Conservation (phyloP, 2,329 filamentous ascomycete species). For the Pseudogymnoascus sp. region DNA sequence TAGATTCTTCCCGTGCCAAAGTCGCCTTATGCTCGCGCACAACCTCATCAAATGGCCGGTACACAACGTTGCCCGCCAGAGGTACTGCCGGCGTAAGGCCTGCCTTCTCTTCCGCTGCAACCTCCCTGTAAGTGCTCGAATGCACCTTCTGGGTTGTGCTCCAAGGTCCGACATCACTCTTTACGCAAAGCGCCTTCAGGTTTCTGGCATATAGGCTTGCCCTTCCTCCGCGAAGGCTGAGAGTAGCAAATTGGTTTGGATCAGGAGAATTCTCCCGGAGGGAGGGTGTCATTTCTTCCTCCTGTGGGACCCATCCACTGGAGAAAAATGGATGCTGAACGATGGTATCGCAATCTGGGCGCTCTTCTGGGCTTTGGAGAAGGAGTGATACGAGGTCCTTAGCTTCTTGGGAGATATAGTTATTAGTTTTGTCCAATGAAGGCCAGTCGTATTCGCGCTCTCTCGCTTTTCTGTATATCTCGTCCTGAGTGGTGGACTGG, state of each 20-base stretch:
- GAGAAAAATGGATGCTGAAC: slow-evolving; percentile 75
- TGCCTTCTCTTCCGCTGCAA: slow-evolving; percentile 59
- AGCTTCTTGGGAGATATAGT: slow-evolving; percentile 65
- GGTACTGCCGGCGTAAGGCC: slow-evolving; percentile 56
- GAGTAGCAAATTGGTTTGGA: slow-evolving; percentile 45
- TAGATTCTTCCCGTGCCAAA: not conserved
- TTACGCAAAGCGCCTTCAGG: slow-evolving; percentile 47
- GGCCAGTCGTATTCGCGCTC: slow-evolving; percentile 77
- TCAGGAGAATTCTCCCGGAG: slow-evolving; percentile 51
- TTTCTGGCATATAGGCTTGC: slow-evolving; percentile 35
- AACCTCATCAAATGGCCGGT: slow-evolving; percentile 55
- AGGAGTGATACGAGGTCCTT: slow-evolving; percentile 71
- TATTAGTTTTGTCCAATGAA: slow-evolving; percentile 52
- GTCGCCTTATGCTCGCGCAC: slow-evolving; percentile 41
- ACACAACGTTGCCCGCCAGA: slow-evolving; percentile 52
- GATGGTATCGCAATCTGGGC: slow-evolving; percentile 69
- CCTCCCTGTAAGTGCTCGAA: slow-evolving; percentile 50
- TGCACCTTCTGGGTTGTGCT: slow-evolving; percentile 38
- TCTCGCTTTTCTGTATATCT: slow-evolving; percentile 67
- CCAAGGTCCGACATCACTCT: slow-evolving; percentile 52
- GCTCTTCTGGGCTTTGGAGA: slow-evolving; percentile 64
- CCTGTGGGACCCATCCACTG: slow-evolving; percentile 61
- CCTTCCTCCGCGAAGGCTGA: slow-evolving; percentile 36
- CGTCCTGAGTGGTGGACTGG: slow-evolving; percentile 80
- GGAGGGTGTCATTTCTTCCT: slow-evolving; percentile 49